Conservation (phyloP, 2,329 filamentous ascomycete species). For the Sporothrix humicola region DNA sequence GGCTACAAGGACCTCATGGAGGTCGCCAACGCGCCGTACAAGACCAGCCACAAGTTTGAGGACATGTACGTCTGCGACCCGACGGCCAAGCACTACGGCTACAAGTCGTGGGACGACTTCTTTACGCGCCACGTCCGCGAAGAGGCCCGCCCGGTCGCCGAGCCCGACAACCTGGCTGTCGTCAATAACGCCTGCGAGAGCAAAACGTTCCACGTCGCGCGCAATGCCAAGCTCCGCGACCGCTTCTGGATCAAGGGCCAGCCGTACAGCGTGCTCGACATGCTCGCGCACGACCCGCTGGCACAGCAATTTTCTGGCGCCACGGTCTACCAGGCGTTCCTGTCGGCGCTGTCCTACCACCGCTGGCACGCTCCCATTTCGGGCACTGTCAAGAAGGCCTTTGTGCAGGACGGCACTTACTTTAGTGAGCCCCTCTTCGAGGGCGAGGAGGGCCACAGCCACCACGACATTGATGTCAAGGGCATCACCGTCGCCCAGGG, state of each 20-base stretch:
- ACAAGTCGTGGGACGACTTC: conserved; percentile 70
- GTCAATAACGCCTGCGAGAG: conserved; percentile 71
- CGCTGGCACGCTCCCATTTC: conserved; percentile 73
- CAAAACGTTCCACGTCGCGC: conserved; percentile 59
- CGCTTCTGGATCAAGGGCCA: conserved; percentile 72
- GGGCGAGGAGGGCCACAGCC: conserved; percentile 33
- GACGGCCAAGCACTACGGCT: conserved; percentile 60
- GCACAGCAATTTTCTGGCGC: conserved; percentile 63
- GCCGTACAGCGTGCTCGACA: conserved; percentile 68
- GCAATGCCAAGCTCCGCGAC: conserved; percentile 60
- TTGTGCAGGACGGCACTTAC: conserved; percentile 68
- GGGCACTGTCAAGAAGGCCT: conserved; percentile 63
- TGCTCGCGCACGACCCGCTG: conserved; percentile 63
- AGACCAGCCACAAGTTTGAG: conserved; percentile 57
- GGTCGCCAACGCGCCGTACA: conserved; percentile 55
- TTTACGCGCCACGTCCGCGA: conserved; percentile 66
- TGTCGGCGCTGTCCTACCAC: conserved; percentile 71
- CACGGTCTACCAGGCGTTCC: conserved; percentile 73
- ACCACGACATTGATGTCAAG: conserved; percentile 46
- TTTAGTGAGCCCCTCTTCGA: conserved; percentile 63
- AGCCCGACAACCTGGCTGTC: conserved; percentile 57
- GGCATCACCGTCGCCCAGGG: conserved; percentile 63
- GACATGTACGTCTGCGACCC: conserved; percentile 67
- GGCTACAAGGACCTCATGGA: conserved; percentile 56
- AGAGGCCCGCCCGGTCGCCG: conserved; percentile 62